Evolutionary conservation across 768 basidiomycete species (phyloP), one percentile per base, ranked within the genome.

Genomic region (Hericium erinaceus): DNA sequence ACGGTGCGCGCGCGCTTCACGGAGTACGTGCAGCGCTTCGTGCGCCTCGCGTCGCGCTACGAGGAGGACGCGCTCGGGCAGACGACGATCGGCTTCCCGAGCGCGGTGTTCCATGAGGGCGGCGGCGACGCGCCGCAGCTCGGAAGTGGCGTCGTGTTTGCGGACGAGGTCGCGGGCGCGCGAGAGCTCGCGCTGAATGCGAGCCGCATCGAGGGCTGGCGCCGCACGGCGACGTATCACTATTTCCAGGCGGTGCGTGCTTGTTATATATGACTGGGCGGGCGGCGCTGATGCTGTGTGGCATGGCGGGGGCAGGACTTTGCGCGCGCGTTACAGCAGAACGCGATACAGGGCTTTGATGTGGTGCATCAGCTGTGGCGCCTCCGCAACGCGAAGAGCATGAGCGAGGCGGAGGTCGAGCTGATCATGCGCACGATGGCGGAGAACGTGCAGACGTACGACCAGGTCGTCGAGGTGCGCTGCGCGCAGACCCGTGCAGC

Each of bases 131-230:
- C 52, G 62, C 70, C 65, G 58, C 75, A 77, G 33, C 74, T 98
- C 16, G 95, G 97, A 9, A 87, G 86, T 57, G 95, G 95, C 2
- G 77, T 88, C 15, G 80, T 84, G 6, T 92, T 94, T 66, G 69
- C 73, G 13, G 93, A 95, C 57, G 93, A 95, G 20, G 68, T 68
- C 0, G 70, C 76, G 12, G 82, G 82, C 48, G 64, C 76, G 58
- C 81, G 80, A 61, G 95, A 99, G 67, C 74, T 97, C 55, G 75
- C 77, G 44, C 75, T 77, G 37, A 93, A 94, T 63, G 83, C 85
- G 1, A 82, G 84, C 64, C 81, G 95, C 39, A 92, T 98, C 40
- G 97, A 98, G 66, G 95, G 87, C 8, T 99, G 95, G 95, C 76
- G 89, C 60, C 80, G 80, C 66, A 95, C 91, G 4, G 83, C 81